Conservation (phyloP, 805 yeast species). For the Sugiyamaella valdiviana region DNA sequence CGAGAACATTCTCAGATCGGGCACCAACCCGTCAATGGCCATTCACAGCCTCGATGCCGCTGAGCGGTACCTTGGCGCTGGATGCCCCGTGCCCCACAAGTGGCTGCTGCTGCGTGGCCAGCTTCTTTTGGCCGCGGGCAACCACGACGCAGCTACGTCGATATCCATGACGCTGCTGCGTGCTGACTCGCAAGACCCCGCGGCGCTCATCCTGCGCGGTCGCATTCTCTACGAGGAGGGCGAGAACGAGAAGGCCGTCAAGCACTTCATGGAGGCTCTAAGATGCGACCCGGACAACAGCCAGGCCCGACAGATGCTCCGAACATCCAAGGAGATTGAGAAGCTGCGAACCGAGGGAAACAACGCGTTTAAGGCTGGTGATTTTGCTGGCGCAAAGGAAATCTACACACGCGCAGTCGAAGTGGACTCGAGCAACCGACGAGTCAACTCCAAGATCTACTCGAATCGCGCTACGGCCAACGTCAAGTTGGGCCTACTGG, state of each 20-base stretch:
- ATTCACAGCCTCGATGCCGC: conserved; percentile 34
- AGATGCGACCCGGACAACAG: conserved; percentile 37
- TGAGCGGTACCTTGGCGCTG: conserved; percentile 31
- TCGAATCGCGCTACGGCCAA: conserved; percentile 89
- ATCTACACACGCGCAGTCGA: conserved; percentile 71
- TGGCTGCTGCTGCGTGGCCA: conserved; percentile 33
- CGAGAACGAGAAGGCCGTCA: conserved; percentile 33
- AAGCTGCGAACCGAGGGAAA: conserved; percentile 52
- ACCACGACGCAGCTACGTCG: conserved; percentile 34
- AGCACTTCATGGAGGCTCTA: conserved; percentile 37
- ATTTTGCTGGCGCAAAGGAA: conserved; percentile 59
- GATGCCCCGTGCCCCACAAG: conserved; percentile 29
- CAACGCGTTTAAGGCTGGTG: conserved; percentile 56
- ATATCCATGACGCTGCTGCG: conserved; percentile 33
- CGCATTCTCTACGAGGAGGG: conserved; percentile 33
- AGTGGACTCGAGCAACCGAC: conserved; percentile 50
- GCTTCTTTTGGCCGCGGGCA: conserved; percentile 26
- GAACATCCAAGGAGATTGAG: conserved; percentile 31
- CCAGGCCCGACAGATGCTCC: conserved; percentile 31
- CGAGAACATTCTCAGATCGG: conserved; percentile 17
- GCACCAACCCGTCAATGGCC: conserved; percentile 29
- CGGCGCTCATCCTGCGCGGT: conserved; percentile 36
- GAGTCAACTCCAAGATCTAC: conserved; percentile 42
- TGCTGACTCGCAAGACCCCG: conserved; percentile 33
- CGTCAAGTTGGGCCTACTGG: conserved; percentile 69